These are phyloP conservation scores for Tuber melanosporum DNA, from an alignment of 495 filamentous ascomycete genomes.

Conservation along the genomic window DNA sequence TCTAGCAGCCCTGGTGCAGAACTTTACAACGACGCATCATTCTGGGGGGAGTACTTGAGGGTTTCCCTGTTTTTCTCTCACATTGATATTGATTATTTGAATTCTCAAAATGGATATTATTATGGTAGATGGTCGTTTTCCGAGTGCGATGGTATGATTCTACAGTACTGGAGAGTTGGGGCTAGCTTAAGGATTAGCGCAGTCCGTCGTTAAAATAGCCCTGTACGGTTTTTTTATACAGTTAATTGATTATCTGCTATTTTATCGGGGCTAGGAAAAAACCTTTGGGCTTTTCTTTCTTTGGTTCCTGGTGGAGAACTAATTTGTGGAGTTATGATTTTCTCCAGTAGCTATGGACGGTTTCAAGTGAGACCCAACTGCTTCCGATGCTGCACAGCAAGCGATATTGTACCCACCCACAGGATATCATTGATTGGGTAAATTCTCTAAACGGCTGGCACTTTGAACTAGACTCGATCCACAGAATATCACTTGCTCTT, in stretches of 20 bases:
- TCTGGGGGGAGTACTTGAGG: background rate
- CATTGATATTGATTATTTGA: background rate
- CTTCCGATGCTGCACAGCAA: background rate
- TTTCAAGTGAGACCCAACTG: background rate
- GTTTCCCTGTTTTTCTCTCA: background rate
- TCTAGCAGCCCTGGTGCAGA: constrained; percentile 29
- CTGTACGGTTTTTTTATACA: background rate
- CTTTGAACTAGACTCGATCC: background rate
- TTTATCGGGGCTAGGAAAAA: background rate
- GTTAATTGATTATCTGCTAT: background rate
- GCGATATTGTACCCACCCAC: background rate
- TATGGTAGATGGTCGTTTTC: background rate
- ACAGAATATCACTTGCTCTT: background rate
- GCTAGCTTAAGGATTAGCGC: background rate
- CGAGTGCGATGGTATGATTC: background rate
- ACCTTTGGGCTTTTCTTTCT: background rate
- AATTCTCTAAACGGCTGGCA: background rate
- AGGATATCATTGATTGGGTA: background rate
- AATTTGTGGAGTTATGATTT: background rate
- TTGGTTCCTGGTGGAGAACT: background rate
- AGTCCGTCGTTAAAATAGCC: background rate
- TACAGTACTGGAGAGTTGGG: background rate
- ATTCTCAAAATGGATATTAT: background rate
- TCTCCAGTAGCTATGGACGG: background rate
- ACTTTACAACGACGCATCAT: constrained; percentile 29